Conservation (phyloP, 495 filamentous ascomycete genomes). For the Neurospora tetraspora region DNA sequence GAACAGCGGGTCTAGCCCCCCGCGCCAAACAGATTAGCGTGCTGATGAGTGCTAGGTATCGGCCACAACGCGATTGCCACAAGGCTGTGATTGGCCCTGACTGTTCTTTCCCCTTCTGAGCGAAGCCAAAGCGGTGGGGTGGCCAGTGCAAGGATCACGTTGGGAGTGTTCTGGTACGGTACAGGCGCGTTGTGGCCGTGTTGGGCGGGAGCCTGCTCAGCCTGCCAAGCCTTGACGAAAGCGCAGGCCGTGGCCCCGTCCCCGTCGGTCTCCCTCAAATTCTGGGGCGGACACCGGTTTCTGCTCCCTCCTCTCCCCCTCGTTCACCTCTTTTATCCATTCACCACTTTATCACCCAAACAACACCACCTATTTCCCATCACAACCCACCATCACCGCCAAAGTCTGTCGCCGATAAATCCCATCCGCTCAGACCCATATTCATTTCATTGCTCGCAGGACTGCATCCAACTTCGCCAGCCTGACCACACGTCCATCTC, state of each 20-base stretch:
- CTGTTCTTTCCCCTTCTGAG: not conserved
- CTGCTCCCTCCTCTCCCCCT: not conserved
- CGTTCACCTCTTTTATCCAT: not conserved
- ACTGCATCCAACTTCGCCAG: slow-evolving; percentile 37
- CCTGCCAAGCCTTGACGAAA: not conserved
- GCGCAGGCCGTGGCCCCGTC: not conserved
- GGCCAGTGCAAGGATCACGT: not conserved
- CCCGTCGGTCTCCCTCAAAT: not conserved
- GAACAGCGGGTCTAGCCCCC: not conserved
- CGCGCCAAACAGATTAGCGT: not conserved
- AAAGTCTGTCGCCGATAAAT: slow-evolving; percentile 5
- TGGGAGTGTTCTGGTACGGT: not conserved
- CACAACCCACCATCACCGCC: slow-evolving; percentile 11
- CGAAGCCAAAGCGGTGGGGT: not conserved
- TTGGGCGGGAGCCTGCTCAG: not conserved
- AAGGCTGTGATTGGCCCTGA: not conserved
- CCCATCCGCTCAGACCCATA: slow-evolving; percentile 6
- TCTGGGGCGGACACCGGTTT: not conserved
- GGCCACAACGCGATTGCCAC: not conserved
- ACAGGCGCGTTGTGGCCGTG: not conserved
- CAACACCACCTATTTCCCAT: slow-evolving; percentile 5
- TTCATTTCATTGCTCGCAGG: slow-evolving; percentile 18
- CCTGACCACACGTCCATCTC: slow-evolving; percentile 9
- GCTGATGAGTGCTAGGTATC: not conserved
- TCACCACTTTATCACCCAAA: not conserved